Conservation (phyloP, 257 asterid genomes). For the Nyctanthes arbortristis region DNA sequence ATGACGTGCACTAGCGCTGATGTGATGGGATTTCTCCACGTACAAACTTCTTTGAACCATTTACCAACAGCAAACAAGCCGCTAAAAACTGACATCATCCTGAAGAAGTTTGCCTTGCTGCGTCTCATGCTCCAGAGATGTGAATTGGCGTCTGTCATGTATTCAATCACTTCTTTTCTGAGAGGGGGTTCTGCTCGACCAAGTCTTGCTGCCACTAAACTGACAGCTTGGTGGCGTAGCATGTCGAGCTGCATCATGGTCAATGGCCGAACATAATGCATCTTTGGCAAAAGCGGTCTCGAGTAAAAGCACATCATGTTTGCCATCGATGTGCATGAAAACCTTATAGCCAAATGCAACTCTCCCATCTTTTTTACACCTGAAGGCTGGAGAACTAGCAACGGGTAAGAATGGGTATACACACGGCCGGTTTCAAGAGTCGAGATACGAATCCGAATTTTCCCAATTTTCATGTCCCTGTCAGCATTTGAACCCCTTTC, state of each 20-base stretch:
- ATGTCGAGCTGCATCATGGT: slow-evolving; percentile 60
- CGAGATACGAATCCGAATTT: slow-evolving; percentile 80
- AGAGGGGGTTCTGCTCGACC: slow-evolving; percentile 93
- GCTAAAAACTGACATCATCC: slow-evolving; percentile 60
- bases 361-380: slow-evolving; percentile 98
- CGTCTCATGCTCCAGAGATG: slow-evolving; percentile 98
- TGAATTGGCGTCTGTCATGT: slow-evolving; percentile 75
- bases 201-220: slow-evolving; percentile 66
- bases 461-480: slow-evolving; percentile 68
- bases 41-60: slow-evolving; percentile 80
- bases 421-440: slow-evolving; percentile 82
- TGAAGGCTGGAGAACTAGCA: slow-evolving; percentile 73
- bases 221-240: slow-evolving; percentile 81
- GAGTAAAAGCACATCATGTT: slow-evolving; percentile 71
- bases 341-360: slow-evolving; percentile 84
- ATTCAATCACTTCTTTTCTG: slow-evolving; percentile 73
- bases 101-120: slow-evolving; percentile 83
- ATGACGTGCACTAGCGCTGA: slow-evolving; percentile 76
- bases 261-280: slow-evolving; percentile 82
- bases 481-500: slow-evolving; percentile 47
- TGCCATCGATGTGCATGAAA: slow-evolving; percentile 66
- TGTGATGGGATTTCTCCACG: slow-evolving; percentile 76
- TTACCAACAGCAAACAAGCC: slow-evolving; percentile 56
- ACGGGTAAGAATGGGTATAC: slow-evolving; percentile 80
- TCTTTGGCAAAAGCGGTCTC: slow-evolving; percentile 76